phyloP scores from a whole-genome alignment of 2,329 filamentous ascomycete genomes.

The Graphiopsis chlorocephala region DNA sequence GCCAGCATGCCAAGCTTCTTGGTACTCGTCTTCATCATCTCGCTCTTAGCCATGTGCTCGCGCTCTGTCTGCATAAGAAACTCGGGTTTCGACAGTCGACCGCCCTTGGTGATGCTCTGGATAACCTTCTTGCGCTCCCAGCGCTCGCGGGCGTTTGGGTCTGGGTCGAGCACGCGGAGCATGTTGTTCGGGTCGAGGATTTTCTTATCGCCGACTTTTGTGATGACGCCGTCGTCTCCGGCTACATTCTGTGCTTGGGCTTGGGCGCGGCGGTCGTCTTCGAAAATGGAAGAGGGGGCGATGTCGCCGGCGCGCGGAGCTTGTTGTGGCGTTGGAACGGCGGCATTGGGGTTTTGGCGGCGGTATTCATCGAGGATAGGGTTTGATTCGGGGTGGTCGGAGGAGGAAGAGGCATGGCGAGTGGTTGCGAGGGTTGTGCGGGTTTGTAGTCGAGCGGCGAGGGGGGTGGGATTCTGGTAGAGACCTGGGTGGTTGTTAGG shows the following conservation, averaged over 20 bases:
- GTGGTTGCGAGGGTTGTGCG: conserved; percentile 9
- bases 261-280: conserved; percentile 37
- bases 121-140: conserved; percentile 86
- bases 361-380: conserved; percentile 63
- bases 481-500: conserved; percentile 20
- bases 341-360: conserved; percentile 30
- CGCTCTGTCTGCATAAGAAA: conserved; percentile 66
- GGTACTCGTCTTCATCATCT: conserved; percentile 74
- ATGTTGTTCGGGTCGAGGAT: conserved; percentile 54
- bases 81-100: conserved; percentile 64
- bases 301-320: conserved; percentile 41
- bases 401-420: conserved; percentile 22
- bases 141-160: conserved; percentile 65
- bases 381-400: conserved; percentile 33
- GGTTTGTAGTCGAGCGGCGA: conserved; percentile 15
- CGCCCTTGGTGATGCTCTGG: conserved; percentile 66
- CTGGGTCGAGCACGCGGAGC: conserved; percentile 68
- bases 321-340: conserved; percentile 12
- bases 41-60: conserved; percentile 59
- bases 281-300: conserved; percentile 52
- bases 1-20: conserved; percentile 90
- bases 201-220: conserved; percentile 17
- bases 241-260: conserved; percentile 22
- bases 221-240: conserved; percentile 17
- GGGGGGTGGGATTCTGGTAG: conserved; percentile 20